Base-by-base conservation (phyloP, 2,329 filamentous ascomycete genomes). In the Scolecobasidium constrictum region DNA sequence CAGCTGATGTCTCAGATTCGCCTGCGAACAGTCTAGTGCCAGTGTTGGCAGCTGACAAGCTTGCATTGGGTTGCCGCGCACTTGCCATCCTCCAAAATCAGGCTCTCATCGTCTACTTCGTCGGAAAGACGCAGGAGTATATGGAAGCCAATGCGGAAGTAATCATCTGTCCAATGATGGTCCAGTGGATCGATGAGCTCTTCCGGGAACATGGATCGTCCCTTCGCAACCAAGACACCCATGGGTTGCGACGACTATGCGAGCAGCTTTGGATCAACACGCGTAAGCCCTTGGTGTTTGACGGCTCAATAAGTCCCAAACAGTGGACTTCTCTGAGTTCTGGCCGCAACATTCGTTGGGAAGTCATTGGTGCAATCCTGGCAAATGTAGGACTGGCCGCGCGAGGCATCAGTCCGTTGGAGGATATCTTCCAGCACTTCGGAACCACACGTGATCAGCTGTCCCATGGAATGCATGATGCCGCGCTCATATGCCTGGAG, bases 201-300 rank as follows among this genome's bases (percentile, higher is more conserved):
- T 56, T 51, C 50, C 47, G 49, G 3, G 48, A 48, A 3, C 57
- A 58, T 52, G 52, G 52, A 6, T 55, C 53, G 16, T 45, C 46
- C 1, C 49, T 61, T 2, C 46, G 50, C 16, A 43, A 44, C 2
- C 50, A 56, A 38, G 56, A 54, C 16, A 42, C 52, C 1, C 52
- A 54, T 4, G 52, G 59, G 17, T 50, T 67, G 4, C 51, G 54
- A 7, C 47, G 47, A 3, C 56, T 67, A 37, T 67, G 64, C 5
- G 59, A 63, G 37, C 54, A 56, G 19, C 53, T 67, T 3, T 68
- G 63, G 63, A 49, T 56, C 1, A 68, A 67, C 42, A 66, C 65
- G 0, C 46, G 58, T 9, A 56, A 50, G 20, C 59, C 61, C 2
- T 49, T 65, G 23, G 53, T 53, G 17, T 47, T 64, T 1, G 54